phyloP scores from a whole-genome alignment of 257 asterid genomes.

The Plantago elongata region DNA sequence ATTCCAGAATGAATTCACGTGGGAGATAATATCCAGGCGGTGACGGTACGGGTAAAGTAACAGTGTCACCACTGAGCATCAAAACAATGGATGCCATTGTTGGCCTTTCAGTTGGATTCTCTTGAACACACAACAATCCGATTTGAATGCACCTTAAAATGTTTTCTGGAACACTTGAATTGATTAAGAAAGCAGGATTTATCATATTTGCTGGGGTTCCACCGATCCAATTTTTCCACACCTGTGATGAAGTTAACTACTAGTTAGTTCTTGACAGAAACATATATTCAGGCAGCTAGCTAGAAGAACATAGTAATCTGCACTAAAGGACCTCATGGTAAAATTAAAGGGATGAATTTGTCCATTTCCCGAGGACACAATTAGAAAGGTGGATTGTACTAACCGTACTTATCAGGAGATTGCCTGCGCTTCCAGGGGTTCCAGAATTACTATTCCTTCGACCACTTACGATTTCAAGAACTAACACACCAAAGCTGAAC shows the following conservation, averaged over 20 bases:
- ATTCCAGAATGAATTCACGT: not conserved
- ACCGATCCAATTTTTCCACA: conserved; percentile 13
- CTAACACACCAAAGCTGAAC: conserved; percentile 16
- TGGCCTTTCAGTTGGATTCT: conserved; percentile 2
- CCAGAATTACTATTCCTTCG: not conserved
- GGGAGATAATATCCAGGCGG: conserved; percentile 11
- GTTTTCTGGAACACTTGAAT: not conserved
- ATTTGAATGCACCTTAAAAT: conserved; percentile 12
- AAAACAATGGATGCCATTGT: conserved; percentile 11
- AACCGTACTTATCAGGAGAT: not conserved
- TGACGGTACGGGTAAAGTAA: conserved; percentile 1
- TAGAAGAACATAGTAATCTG: no score
- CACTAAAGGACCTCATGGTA: no score
- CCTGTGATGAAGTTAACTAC: not conserved
- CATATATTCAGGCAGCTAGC: no score
- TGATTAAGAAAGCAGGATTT: conserved; percentile 1
- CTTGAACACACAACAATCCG: conserved; percentile 9
- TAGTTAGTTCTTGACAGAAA: no score
- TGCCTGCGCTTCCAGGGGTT: not conserved
- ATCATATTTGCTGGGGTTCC: conserved; percentile 5
- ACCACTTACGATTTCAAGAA: conserved; percentile 14
- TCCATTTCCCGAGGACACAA: no score
- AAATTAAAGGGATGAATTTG: no score
- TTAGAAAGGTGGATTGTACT: no score
- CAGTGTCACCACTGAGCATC: conserved; percentile 8